Conservation (phyloP, 2,329 filamentous ascomycete genomes). For the Cercospora sojina region DNA sequence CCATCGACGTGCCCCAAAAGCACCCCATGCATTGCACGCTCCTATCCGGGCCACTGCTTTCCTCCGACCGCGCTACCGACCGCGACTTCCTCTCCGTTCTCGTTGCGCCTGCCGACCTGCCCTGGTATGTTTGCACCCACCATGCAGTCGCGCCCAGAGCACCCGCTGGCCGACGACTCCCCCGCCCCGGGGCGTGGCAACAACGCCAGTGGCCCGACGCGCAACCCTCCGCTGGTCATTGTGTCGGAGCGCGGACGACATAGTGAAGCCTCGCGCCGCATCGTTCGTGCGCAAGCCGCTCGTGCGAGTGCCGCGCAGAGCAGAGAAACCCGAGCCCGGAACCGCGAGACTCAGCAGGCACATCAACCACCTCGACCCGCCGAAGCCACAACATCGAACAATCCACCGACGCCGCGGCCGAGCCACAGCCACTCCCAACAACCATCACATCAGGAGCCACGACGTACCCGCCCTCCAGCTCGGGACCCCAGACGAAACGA, state of each 20-base stretch:
- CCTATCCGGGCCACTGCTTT: background rate
- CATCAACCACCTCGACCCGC: constrained; percentile 26
- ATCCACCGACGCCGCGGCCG: constrained; percentile 9
- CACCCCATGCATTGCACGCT: background rate
- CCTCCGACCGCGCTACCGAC: background rate
- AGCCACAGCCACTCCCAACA: constrained; percentile 11
- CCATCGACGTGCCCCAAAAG: background rate
- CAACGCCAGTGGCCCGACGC: constrained; percentile 10
- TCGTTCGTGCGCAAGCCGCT: constrained; percentile 38
- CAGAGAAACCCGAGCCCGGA: constrained; percentile 36
- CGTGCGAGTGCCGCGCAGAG: constrained; percentile 38
- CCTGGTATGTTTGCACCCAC: background rate
- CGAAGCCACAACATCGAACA: constrained; percentile 14
- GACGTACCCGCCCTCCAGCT: background rate
- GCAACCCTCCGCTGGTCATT: constrained; percentile 35
- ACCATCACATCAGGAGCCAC: background rate
- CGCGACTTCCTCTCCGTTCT: background rate
- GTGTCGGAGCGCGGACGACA: constrained; percentile 36
- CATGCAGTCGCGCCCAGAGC: background rate
- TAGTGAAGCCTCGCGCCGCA: constrained; percentile 34
- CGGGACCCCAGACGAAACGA: constrained; percentile 7
- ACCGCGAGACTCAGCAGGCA: constrained; percentile 32
- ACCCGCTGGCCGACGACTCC: background rate
- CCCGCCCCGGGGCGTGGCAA: background rate
- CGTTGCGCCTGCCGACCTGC: background rate